These are phyloP conservation scores for Macadamia integrifolia DNA, from an alignment of 164 flowering plant genomes.

Conservation along the genomic window DNA sequence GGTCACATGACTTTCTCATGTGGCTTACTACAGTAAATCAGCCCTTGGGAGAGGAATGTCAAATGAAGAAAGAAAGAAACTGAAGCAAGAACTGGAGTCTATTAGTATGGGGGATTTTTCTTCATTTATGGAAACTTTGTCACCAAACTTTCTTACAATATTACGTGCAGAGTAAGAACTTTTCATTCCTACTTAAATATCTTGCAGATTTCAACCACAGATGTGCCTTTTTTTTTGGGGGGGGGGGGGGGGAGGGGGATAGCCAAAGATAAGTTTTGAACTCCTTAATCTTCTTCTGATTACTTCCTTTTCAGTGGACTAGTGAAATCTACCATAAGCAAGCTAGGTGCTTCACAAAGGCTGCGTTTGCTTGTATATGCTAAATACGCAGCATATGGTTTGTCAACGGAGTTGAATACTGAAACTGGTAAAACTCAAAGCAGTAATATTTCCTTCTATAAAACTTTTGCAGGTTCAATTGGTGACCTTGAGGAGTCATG, in stretches of 20 bases:
- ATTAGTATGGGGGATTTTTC: constrained; percentile 73
- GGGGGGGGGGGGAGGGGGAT: too few species aligned
- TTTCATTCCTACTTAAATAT: background rate
- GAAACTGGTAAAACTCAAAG: constrained; percentile 35
- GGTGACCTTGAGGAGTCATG: background rate
- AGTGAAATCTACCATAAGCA: constrained; percentile 57
- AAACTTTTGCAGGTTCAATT: background rate
- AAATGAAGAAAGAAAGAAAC: constrained; percentile 48
- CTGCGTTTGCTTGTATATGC: constrained; percentile 65
- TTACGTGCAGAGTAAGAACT: constrained; percentile 69
- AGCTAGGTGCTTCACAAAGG: constrained; percentile 64
- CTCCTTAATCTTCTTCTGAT: background rate
- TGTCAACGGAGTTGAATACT: constrained; percentile 30
- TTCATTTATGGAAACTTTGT: constrained; percentile 85
- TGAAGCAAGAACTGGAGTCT: constrained; percentile 64
- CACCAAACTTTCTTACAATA: constrained; percentile 68
- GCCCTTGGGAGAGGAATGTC: constrained; percentile 72
- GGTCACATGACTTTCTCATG: background rate
- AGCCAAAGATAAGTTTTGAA: background rate
- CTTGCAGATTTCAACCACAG: background rate
- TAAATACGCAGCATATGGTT: constrained; percentile 64
- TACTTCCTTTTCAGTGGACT: constrained; percentile 51
- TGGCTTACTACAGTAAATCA: constrained; percentile 49
- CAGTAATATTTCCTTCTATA: background rate
- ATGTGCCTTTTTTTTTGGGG: background rate